Conservation (phyloP, 2,329 filamentous ascomycete genomes). For the Colletotrichum sp. region DNA sequence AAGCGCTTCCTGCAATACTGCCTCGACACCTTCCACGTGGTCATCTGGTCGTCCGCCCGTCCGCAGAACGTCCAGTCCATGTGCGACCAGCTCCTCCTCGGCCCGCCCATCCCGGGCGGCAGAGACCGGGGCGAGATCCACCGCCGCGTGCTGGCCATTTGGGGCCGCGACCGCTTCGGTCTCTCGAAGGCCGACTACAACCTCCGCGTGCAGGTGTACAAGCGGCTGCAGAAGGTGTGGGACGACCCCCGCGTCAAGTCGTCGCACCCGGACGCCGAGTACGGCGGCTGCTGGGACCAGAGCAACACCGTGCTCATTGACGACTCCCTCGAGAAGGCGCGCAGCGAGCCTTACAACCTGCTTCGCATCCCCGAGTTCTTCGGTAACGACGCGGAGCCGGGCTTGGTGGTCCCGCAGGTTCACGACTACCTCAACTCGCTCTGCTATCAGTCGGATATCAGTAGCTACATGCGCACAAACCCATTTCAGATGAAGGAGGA, state of each 20-base stretch:
- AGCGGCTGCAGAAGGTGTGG: conserved; percentile 81
- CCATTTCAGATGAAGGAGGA: conserved; percentile 51
- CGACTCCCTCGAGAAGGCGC: conserved; percentile 81
- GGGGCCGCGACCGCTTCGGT: conserved; percentile 79
- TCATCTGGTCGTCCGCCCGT: conserved; percentile 89
- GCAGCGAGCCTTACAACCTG: conserved; percentile 83
- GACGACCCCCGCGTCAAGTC: conserved; percentile 44
- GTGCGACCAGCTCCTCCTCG: conserved; percentile 66
- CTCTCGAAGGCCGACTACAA: conserved; percentile 70
- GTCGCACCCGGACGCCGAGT: conserved; percentile 47
- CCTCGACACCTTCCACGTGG: conserved; percentile 76
- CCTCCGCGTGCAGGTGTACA: conserved; percentile 84
- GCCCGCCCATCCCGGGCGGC: neutral
- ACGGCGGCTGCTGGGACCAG: conserved; percentile 70
- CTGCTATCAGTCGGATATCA: conserved; percentile 63
- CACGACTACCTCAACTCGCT: conserved; percentile 66
- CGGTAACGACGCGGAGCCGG: conserved; percentile 45
- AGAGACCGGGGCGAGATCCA: conserved; percentile 45
- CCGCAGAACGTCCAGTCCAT: conserved; percentile 75
- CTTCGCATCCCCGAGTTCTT: conserved; percentile 81
- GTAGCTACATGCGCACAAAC: conserved; percentile 58
- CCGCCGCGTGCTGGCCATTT: conserved; percentile 68
- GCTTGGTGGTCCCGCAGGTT: conserved; percentile 59
- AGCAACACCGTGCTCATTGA: conserved; percentile 90
- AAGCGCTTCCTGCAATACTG: conserved; percentile 74